These are phyloP conservation scores for Stephanodiscus triporus DNA, from an alignment of 108 stramenopile species.

Conservation along the genomic window DNA sequence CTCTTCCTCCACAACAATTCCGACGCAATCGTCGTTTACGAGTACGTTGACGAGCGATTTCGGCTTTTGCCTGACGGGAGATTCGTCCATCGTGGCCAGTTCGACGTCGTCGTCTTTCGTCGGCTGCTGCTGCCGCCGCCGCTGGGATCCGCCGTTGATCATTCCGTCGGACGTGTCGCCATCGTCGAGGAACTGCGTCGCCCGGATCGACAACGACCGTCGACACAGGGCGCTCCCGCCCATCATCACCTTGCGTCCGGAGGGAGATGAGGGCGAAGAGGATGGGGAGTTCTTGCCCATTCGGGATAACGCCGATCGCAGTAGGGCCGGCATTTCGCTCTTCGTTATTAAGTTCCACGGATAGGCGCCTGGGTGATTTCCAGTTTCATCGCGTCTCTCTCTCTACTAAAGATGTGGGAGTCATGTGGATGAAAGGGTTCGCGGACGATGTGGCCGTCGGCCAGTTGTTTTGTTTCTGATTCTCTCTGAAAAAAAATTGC, in stretches of 20 bases:
- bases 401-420: no score
- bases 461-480: no score
- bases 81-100: not conserved
- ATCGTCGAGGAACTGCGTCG: not conserved
- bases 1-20: not conserved
- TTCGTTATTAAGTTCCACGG: no score
- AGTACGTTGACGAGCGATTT: not conserved
- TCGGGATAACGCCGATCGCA: no score
- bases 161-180: not conserved
- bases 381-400: no score
- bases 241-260: not conserved
- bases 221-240: not conserved
- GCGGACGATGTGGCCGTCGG: no score
- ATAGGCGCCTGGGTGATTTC: no score
- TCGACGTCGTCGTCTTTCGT: not conserved
- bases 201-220: not conserved
- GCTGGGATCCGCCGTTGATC: not conserved
- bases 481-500: no score
- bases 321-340: no score
- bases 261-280: not conserved
- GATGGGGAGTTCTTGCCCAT: not conserved
- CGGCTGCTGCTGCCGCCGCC: not conserved
- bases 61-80: not conserved
- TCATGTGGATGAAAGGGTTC: no score
- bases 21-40: not conserved